These are phyloP conservation scores for Dothideomycetes sp. DNA, from an alignment of 2,329 filamentous ascomycete species.

Conservation along the genomic window DNA sequence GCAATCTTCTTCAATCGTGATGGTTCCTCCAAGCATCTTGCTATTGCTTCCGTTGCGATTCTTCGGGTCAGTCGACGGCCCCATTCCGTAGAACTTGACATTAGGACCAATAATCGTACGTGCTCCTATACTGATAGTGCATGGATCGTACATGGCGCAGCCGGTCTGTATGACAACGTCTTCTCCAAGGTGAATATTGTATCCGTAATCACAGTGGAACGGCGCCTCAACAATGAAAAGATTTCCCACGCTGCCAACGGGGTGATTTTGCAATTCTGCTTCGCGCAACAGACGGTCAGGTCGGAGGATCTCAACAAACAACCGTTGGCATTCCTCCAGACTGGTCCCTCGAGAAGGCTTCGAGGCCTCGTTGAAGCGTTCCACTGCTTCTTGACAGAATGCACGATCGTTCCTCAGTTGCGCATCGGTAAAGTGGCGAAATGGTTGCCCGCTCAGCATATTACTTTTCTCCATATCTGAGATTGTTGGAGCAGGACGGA, in stretches of 20 bases:
- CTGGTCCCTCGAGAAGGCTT: constrained; percentile 62
- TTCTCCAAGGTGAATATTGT: constrained; percentile 82
- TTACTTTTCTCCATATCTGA: constrained; percentile 77
- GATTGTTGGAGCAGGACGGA: no score
- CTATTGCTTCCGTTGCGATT: constrained; percentile 65
- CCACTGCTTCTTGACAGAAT: constrained; percentile 70
- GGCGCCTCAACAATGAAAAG: constrained; percentile 74
- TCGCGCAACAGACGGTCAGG: constrained; percentile 38
- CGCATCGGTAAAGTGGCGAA: constrained; percentile 62
- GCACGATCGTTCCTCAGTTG: constrained; percentile 77
- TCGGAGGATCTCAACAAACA: constrained; percentile 64
- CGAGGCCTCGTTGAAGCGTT: constrained; percentile 76
- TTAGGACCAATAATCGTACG: constrained; percentile 64
- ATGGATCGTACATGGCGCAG: constrained; percentile 81
- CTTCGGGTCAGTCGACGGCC: constrained; percentile 63
- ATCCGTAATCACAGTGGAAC: constrained; percentile 90
- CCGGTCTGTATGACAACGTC: constrained; percentile 75
- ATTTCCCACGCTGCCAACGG: constrained; percentile 59
- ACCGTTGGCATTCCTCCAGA: constrained; percentile 54
- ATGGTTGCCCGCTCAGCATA: constrained; percentile 75
- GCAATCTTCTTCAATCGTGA: constrained; percentile 67
- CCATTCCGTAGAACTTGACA: constrained; percentile 76
- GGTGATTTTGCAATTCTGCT: constrained; percentile 34
- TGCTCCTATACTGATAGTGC: constrained; percentile 70
- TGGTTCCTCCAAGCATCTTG: constrained; percentile 57